These are phyloP conservation scores for Colletotrichum phormii DNA, from an alignment of 2,329 filamentous ascomycete genomes.

Conservation along the genomic window DNA sequence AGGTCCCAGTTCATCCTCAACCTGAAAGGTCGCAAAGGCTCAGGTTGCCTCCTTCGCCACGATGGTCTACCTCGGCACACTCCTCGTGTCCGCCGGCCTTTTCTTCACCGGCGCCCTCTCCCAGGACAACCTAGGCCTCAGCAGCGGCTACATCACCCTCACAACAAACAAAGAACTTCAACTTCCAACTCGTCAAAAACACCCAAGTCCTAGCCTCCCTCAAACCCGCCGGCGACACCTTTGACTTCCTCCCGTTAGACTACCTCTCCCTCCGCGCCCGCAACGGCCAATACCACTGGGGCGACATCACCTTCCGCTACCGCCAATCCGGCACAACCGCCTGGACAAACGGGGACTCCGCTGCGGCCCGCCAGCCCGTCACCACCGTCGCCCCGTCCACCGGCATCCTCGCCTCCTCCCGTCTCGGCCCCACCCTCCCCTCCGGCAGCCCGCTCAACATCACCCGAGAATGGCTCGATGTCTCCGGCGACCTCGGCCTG, in stretches of 20 bases:
- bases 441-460: conserved; percentile 53
- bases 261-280: conserved; percentile 57
- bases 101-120: not conserved
- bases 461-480: conserved; percentile 62
- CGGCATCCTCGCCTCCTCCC: conserved; percentile 51
- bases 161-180: conserved; percentile 55
- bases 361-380: conserved; percentile 53
- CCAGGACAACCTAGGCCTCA: conserved; percentile 51
- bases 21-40: not conserved
- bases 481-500: conserved; percentile 61
- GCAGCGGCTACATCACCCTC: conserved; percentile 53
- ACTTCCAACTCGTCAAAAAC: conserved; percentile 54
- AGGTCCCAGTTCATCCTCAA: not conserved
- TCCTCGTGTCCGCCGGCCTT: not conserved
- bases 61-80: not conserved
- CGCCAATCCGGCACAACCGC: conserved; percentile 49
- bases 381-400: conserved; percentile 41
- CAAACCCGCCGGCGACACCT: conserved; percentile 51
- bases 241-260: conserved; percentile 68
- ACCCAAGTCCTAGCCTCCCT: conserved; percentile 62
- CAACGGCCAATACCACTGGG: conserved; percentile 69
- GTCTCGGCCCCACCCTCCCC: conserved; percentile 55
- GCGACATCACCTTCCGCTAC: conserved; percentile 68
- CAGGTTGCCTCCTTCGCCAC: not conserved
- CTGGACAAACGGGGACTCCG: conserved; percentile 62